Percentiles rank a stretch among this genome's conserved stretches.
phyloP scores from a whole-genome alignment of 1,139 yeast species.

The Taiozyma sp. region DNA sequence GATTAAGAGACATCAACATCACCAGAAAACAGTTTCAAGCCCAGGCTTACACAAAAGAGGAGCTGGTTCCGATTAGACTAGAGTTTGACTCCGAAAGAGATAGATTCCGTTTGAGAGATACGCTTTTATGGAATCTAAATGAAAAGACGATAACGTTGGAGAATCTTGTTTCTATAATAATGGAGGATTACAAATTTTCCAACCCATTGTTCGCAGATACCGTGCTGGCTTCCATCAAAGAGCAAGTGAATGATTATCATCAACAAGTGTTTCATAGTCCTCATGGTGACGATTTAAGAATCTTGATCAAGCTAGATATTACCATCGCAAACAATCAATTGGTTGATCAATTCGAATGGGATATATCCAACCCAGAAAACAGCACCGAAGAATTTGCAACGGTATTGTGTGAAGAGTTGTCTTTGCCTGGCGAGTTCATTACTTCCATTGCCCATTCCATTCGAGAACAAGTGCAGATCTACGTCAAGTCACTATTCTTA shows the following conservation, averaged over 20 bases:
- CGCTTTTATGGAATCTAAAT: slow-evolving; percentile 82
- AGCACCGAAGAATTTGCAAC: slow-evolving; percentile 89
- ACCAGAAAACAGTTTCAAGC: slow-evolving; percentile 31
- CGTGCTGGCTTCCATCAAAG: slow-evolving; percentile 57
- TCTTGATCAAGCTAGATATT: slow-evolving; percentile 77
- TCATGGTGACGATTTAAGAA: slow-evolving; percentile 60
- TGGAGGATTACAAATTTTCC: slow-evolving; percentile 66
- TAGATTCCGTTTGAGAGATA: slow-evolving; percentile 74
- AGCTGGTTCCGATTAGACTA: slow-evolving; percentile 80
- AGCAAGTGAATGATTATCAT: slow-evolving; percentile 74
- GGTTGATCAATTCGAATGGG: slow-evolving; percentile 95
- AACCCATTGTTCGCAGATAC: slow-evolving; percentile 43
- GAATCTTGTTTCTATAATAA: slow-evolving; percentile 60
- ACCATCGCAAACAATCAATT: slow-evolving; percentile 86
- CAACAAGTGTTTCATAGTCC: slow-evolving; percentile 18
- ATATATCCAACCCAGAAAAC: slow-evolving; percentile 69
- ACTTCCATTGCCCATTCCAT: slow-evolving; percentile 90
- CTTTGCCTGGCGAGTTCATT: slow-evolving; percentile 80
- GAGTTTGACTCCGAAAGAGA: slow-evolving; percentile 88
- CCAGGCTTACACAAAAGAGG: slow-evolving; percentile 44
- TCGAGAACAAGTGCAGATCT: slow-evolving; percentile 85
- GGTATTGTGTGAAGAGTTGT: slow-evolving; percentile 68
- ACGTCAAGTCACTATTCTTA: slow-evolving; percentile 66
- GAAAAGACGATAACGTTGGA: slow-evolving; percentile 64
- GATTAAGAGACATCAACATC: slow-evolving; percentile 33